phyloP scores from a whole-genome alignment of 192 early-diverging fungal genomes.

The Podila epicladia region DNA sequence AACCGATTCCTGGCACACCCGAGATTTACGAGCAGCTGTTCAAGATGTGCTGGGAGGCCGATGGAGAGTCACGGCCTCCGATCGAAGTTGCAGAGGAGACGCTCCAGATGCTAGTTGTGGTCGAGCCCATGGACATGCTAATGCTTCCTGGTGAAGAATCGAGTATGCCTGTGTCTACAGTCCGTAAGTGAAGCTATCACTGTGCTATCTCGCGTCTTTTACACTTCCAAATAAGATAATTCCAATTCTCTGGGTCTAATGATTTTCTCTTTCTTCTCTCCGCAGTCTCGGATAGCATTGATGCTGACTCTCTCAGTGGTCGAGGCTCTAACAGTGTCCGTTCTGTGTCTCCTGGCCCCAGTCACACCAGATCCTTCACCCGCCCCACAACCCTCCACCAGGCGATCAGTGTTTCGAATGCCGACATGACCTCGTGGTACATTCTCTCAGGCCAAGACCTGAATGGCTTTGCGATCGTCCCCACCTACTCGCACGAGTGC shows the following conservation, averaged over 20 bases:
- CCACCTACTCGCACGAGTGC: slow-evolving; percentile 36
- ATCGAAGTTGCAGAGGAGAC: slow-evolving; percentile 47
- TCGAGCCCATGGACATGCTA: slow-evolving; percentile 50
- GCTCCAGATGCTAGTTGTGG: slow-evolving; percentile 40
- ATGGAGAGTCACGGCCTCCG: slow-evolving; percentile 32
- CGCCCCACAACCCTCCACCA: slow-evolving; percentile 31
- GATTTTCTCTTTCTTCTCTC: background rate
- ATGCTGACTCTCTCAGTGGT: slow-evolving; percentile 24
- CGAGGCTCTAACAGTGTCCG: slow-evolving; percentile 43
- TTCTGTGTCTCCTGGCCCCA: slow-evolving; percentile 23
- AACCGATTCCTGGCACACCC: slow-evolving; percentile 36
- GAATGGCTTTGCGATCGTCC: slow-evolving; percentile 43
- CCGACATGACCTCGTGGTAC: slow-evolving; percentile 48
- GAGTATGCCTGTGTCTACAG: slow-evolving; percentile 30
- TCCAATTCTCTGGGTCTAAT: background rate
- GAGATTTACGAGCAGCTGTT: slow-evolving; percentile 49
- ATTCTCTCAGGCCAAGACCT: slow-evolving; percentile 47
- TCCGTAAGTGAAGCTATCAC: slow-evolving; percentile 15
- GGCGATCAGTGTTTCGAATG: slow-evolving; percentile 36
- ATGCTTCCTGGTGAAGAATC: slow-evolving; percentile 47
- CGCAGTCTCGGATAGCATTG: slow-evolving; percentile 40
- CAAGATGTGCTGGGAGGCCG: slow-evolving; percentile 46
- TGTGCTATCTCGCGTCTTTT: background rate
- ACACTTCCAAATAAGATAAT: background rate
- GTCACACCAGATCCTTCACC: background rate